Conservation (phyloP, 2,329 filamentous ascomycete species). For the Calycina herbarum region DNA sequence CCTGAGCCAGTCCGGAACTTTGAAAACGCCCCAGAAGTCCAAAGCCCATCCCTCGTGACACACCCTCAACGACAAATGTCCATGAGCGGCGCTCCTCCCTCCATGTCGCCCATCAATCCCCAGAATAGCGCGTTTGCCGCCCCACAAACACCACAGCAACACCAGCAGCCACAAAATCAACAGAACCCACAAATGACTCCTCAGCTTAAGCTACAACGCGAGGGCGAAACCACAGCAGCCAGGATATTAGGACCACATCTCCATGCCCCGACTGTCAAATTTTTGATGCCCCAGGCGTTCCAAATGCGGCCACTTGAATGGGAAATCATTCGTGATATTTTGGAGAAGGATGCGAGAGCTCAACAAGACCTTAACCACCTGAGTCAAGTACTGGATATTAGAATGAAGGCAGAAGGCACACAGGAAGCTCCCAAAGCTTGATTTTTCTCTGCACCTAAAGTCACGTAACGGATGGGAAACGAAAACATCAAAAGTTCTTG, state of each 20-base stretch:
- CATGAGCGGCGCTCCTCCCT: conserved; percentile 47
- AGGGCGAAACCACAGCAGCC: conserved; percentile 57
- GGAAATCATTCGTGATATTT: conserved; percentile 62
- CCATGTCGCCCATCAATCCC: conserved; percentile 54
- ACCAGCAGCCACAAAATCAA: conserved; percentile 39
- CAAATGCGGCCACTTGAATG: conserved; percentile 72
- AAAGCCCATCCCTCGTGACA: conserved; percentile 39
- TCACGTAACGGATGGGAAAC: background rate
- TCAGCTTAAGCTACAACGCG: conserved; percentile 42
- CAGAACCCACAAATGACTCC: conserved; percentile 44
- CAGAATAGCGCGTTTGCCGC: conserved; percentile 36
- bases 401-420: conserved; percentile 22
- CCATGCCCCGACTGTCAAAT: conserved; percentile 63
- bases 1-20: conserved; percentile 21
- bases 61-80: conserved; percentile 48
- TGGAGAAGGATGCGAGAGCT: conserved; percentile 35
- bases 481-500: background rate
- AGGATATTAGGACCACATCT: conserved; percentile 64
- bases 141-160: conserved; percentile 25
- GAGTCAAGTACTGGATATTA: conserved; percentile 51
- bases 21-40: conserved; percentile 27
- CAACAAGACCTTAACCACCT: conserved; percentile 49
- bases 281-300: conserved; percentile 67
- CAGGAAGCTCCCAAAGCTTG: conserved; percentile 5
- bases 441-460: background rate